Percentiles rank a stretch among this genome's conserved stretches.
phyloP scores from a whole-genome alignment of 805 yeast genomes.

The Candida cerambycidarum region DNA sequence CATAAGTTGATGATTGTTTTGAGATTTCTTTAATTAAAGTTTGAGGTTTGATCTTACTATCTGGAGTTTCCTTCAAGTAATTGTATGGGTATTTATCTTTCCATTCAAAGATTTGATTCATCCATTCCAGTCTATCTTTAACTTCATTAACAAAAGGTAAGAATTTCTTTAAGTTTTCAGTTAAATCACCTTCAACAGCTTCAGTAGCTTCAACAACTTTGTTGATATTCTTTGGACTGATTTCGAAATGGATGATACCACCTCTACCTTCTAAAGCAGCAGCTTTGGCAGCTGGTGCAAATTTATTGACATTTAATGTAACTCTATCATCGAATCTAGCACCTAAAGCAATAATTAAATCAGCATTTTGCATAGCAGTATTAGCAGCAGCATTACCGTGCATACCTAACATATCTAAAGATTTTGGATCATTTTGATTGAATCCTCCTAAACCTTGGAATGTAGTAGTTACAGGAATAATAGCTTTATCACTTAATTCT shows the following conservation, averaged over 20 bases:
- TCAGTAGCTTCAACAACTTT: conserved; percentile 96
- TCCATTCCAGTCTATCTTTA: conserved; percentile 76
- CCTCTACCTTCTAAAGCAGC: conserved; percentile 90
- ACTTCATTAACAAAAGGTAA: conserved; percentile 70
- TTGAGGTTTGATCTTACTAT: conserved; percentile 85
- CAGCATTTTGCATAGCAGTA: conserved; percentile 90
- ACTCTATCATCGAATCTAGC: conserved; percentile 99
- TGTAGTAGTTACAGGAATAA: conserved; percentile 95
- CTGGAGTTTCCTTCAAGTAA: conserved; percentile 79
- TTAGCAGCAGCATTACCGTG: conserved; percentile 97
- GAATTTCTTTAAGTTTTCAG: conserved; percentile 69
- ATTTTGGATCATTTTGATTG: conserved; percentile 87
- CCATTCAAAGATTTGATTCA: conserved; percentile 73
- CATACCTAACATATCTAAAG: conserved; percentile 97
- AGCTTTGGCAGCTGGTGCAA: conserved; percentile 89
- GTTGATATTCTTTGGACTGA: conserved; percentile 94
- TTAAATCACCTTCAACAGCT: conserved; percentile 95
- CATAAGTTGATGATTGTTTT: conserved; percentile 59
- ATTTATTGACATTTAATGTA: conserved; percentile 78
- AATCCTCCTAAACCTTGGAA: conserved; percentile 92
- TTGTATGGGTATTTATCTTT: conserved; percentile 81
- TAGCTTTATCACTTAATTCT: conserved; percentile 85
- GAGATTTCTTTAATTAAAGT: conserved; percentile 80
- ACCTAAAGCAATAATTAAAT: conserved; percentile 89
- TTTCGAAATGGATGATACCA: conserved; percentile 96